Evolutionary conservation across 176 grass and related monocot species (phyloP).

Genomic region (Carex scoparia): DNA sequence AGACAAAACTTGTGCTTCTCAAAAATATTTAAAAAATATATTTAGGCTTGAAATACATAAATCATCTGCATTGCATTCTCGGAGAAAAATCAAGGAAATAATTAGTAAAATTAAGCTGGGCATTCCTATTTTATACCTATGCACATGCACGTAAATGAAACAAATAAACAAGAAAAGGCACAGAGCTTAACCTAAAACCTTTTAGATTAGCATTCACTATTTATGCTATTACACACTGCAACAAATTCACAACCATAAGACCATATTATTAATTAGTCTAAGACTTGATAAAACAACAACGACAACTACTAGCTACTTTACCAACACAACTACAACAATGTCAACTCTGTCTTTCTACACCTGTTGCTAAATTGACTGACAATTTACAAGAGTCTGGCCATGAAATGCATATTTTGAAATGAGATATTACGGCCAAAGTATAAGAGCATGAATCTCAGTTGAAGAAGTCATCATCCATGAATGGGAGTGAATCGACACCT

Average conservation of each 20-base stretch:
- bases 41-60: background rate
- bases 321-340: background rate
- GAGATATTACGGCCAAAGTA: background rate
- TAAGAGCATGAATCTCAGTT: background rate
- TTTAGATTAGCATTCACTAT: background rate
- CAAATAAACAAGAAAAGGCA: background rate
- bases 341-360: background rate
- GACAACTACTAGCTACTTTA: background rate
- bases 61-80: background rate
- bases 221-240: slow-evolving; percentile 1
- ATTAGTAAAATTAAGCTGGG: too few relatives aligned
- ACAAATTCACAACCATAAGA: background rate
- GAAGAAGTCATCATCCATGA: background rate
- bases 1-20: background rate
- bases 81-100: too few relatives aligned
- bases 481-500: background rate
- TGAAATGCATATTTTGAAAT: background rate
- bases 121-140: too few relatives aligned
- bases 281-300: background rate
- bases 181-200: background rate
- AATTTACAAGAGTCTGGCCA: slow-evolving; percentile 7
- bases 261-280: background rate
- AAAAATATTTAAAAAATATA: background rate
- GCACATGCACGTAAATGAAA: background rate
- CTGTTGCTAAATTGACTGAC: background rate